Conservation (phyloP, 306 rosid genomes). For the Vigna unguiculata region DNA sequence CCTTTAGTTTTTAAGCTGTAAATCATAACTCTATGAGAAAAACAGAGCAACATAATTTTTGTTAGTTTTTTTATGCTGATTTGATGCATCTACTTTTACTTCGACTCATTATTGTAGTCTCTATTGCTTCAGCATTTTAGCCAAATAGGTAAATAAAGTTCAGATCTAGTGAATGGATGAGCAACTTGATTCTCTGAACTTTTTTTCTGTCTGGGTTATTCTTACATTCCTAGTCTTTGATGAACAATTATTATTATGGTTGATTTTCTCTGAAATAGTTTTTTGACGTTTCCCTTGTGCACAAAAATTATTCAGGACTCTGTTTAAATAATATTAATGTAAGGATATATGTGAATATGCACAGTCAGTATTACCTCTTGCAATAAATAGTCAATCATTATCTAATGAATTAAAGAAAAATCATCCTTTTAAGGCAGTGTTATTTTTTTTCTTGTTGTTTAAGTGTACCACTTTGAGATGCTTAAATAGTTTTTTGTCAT, state of each 20-base stretch:
- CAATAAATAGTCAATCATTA: background rate
- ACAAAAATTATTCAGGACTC: slow-evolving; percentile 9
- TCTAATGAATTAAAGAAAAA: slow-evolving; percentile 13
- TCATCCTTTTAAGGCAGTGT: background rate
- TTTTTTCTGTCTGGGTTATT: slow-evolving; percentile 13
- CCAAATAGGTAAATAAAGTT: slow-evolving; percentile 25
- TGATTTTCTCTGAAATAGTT: background rate
- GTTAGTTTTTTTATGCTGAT: background rate
- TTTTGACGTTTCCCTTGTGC: background rate
- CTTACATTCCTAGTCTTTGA: slow-evolving; percentile 1
- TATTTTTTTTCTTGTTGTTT: background rate
- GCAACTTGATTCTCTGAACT: background rate
- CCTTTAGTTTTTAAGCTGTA: background rate
- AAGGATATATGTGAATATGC: background rate
- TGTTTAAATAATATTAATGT: slow-evolving; percentile 18
- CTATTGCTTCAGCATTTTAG: slow-evolving; percentile 12
- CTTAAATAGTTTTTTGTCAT: background rate
- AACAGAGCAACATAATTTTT: background rate
- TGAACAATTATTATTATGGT: slow-evolving; percentile 14
- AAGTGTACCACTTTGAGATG: background rate
- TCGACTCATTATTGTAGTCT: slow-evolving; percentile 20
- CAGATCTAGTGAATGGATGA: background rate
- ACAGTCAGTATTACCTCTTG: background rate
- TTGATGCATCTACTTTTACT: slow-evolving; percentile 21
- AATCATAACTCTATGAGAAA: slow-evolving; percentile 5